Conservation (phyloP, 306 rosid species). For the Fragaria vesca region DNA sequence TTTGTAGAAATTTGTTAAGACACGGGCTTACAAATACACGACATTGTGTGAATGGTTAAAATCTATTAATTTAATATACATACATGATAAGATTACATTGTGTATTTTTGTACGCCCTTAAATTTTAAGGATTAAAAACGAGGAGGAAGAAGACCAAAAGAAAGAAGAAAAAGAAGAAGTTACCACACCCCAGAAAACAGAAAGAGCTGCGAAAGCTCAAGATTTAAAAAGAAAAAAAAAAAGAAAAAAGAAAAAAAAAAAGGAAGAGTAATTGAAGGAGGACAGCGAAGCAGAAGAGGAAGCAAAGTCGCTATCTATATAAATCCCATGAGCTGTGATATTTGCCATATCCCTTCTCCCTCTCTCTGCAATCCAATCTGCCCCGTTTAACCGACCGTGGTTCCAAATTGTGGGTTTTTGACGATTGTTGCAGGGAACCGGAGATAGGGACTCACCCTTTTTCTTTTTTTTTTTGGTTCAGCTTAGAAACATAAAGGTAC, state of each 20-base stretch:
- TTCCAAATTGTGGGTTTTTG: not conserved
- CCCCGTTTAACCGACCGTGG: not conserved
- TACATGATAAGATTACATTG: no score
- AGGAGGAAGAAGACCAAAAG: no score
- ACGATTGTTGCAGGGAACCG: not conserved
- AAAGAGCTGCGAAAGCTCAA: not conserved
- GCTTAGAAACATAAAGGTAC: not conserved
- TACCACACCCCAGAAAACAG: not conserved
- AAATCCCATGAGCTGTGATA: not conserved
- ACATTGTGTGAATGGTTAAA: no score
- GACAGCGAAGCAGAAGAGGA: constrained; percentile 1
- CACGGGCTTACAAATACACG: no score
- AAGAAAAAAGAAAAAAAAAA: no score
- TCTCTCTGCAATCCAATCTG: not conserved
- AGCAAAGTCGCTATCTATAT: constrained; percentile 1
- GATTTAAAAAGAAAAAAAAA: not conserved
- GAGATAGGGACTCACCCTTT: not conserved
- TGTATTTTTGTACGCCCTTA: no score
- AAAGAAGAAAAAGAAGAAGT: not conserved
- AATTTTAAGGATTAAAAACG: no score
- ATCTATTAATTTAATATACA: no score
- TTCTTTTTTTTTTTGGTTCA: not conserved
- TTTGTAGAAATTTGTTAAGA: no score
- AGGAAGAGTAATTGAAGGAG: not conserved
- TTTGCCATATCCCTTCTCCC: not conserved